Evolutionary conservation across 139 green algal genomes (phyloP), one percentile per base, ranked within the genome.

Genomic region (Pseudopediastrum boryanum): DNA sequence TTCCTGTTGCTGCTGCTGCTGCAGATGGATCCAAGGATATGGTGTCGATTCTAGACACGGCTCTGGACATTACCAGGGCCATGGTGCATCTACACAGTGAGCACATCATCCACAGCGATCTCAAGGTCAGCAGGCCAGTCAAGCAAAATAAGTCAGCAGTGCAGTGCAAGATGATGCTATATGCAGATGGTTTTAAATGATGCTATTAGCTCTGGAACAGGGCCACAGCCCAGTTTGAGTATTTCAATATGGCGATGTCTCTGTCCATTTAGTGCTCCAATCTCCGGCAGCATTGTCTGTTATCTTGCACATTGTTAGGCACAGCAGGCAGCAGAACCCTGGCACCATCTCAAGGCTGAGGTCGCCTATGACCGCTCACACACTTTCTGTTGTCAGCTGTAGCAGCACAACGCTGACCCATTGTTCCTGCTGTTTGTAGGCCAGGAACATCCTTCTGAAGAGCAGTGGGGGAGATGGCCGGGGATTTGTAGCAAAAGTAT

Each of bases 41-140:
- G 43, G 51, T 50, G 4, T 35, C 58, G 4, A 23, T 86, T 2
- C 39, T 89, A 7, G 77, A 84, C 43, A 86, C 80, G 31, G 84
- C 84, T 2, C 66, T 75, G 62, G 79, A 88, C n/a, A 77, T 89
- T 16, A 77, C 80, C 23, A 62, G 59, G 44, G 84, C 75, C 13
- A 86, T 89, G 84, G 52, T 79, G 29, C 80, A 86, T 63, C 77
- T 89, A 66, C 84, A 89, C 72, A 74, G 58, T 23, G 71, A 85
- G 19, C 78, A 82, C 66, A 85, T 89, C 66, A 78, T 89, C 27
- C 84, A 88, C 71, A 59, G 44, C 6, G 83, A 87, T 74, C 78
- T 87, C 73, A 87, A 87, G 72, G 71, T 74, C n/a, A 2, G 54
- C 64, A 68, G 5, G 23, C 61, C 61, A 70, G 61, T 12, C n/a